Base-by-base conservation (phyloP, 2,329 filamentous ascomycete species). In the Claviceps maximensis region DNA sequence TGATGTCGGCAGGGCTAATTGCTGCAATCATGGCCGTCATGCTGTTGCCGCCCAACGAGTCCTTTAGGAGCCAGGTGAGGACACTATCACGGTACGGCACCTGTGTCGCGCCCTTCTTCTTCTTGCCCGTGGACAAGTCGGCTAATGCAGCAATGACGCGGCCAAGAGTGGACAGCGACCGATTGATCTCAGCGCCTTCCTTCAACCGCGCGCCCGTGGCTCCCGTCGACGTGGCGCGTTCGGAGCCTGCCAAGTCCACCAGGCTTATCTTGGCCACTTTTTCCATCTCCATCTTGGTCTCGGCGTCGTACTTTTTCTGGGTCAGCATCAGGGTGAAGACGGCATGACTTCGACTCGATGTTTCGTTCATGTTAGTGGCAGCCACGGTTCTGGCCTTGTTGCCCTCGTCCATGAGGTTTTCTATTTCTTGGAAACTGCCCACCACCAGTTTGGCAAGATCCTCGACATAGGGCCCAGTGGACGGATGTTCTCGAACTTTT, bases 1-100 rank as follows among this genome's bases (percentile, higher is more conserved):
- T 98, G 73, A 97, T 97, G 69, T 98, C 93, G 52, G 93, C 93
- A 4, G 93, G 93, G 63, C 90, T 96, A 65, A 98, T 96, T 51
- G 91, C 91, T 50, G 93, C 94, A 75, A 98, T 98, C 94, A 98
- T 98, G 55, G 93, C 93, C 25, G 93, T 98, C 87, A 97, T 91
- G 67, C 91, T 97, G 76, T 98, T 98, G 63, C 93, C 93, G 65
- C 93, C 93, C 6, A 98, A 72, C 4, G 91, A 97, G 67, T 98
- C 94, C 66, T 98, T 98, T 59, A 98, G 71, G 46, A 98, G 73
- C 93, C 93, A 98, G 1, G 93, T 98, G 59, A 98, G 72, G 49
- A 98, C 83, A 64, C 89, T 95, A 73, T 98, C 94, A 78, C 93
- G 86, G 67, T 98, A 98, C 0, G 93, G 94, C 1, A 98, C 93